Conservation (phyloP, 139 green algal genomes). For the Chlorella sp. region DNA sequence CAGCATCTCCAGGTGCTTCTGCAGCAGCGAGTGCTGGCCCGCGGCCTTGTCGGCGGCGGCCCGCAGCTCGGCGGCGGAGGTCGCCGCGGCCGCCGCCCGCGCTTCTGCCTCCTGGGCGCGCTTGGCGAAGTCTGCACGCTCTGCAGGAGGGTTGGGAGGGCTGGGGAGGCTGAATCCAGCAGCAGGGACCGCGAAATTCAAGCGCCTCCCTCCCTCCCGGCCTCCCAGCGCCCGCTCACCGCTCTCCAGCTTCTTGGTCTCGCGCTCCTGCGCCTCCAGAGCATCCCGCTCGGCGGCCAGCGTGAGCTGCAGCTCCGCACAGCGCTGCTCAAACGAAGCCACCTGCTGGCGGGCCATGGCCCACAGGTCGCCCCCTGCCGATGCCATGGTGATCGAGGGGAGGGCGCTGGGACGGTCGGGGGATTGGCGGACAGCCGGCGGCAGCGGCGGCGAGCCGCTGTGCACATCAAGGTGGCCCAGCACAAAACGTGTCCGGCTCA, state of each 20-base stretch:
- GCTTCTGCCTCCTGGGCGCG: background rate
- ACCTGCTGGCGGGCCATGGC: background rate
- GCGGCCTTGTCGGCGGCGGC: background rate
- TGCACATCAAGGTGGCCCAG: no score
- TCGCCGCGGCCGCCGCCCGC: background rate
- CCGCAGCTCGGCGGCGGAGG: background rate
- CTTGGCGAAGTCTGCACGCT: background rate
- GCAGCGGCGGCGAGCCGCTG: no score
- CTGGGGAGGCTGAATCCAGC: background rate
- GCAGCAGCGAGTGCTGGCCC: background rate
- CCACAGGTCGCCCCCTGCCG: background rate
- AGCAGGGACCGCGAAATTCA: background rate
- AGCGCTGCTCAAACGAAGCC: background rate
- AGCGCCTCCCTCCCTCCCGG: background rate
- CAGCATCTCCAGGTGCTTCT: conserved; percentile 30
- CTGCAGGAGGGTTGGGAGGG: background rate
- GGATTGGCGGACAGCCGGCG: no score
- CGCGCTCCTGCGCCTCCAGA: conserved; percentile 5
- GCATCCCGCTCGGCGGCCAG: conserved; percentile 6
- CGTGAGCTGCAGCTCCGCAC: background rate
- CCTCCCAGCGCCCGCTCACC: background rate
- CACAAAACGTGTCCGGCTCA: no score
- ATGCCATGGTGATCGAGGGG: no score
- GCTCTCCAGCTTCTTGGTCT: conserved; percentile 17
- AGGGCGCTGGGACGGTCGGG: no score